A percentile compares a stretch with the other conserved stretches of the same genome.
Evolutionary conservation across 768 basidiomycete species (phyloP).

Genomic region (Termitomyces sp.): DNA sequence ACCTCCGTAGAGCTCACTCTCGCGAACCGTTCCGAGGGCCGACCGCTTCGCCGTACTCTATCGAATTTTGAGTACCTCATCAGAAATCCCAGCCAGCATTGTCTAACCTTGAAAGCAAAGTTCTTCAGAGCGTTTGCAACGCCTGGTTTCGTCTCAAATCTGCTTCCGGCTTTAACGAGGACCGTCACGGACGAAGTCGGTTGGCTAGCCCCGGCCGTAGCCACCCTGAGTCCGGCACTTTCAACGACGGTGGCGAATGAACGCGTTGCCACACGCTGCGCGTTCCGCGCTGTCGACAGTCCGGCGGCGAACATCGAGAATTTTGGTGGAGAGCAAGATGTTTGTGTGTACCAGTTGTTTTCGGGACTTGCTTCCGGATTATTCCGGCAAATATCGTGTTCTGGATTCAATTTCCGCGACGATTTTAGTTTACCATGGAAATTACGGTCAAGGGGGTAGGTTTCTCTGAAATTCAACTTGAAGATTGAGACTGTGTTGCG

Average conservation of each 20-base stretch:
- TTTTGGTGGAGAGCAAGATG: conserved; percentile 24
- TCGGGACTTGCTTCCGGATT: conserved; percentile 18
- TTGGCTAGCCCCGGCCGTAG: conserved; percentile 75
- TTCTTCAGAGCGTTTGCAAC: conserved; percentile 94
- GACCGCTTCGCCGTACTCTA: conserved; percentile 86
- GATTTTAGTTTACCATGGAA: neutral
- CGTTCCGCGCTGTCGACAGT: conserved; percentile 50
- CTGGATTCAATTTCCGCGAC: neutral
- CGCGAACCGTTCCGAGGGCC: conserved; percentile 83
- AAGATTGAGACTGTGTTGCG: neutral
- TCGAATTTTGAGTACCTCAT: neutral
- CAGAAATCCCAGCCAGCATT: neutral
- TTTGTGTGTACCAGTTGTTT: conserved; percentile 14
- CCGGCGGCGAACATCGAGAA: conserved; percentile 55
- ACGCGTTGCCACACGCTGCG: conserved; percentile 55
- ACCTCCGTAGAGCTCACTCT: conserved; percentile 92
- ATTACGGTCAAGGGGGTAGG: neutral
- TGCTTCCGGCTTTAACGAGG: conserved; percentile 87
- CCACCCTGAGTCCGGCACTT: conserved; percentile 78
- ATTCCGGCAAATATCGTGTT: conserved; percentile 11
- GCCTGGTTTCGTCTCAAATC: conserved; percentile 85
- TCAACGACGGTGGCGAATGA: conserved; percentile 83
- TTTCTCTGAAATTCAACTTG: neutral
- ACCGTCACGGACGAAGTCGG: conserved; percentile 85
- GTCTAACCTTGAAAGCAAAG: conserved; percentile 93